Percentiles rank a stretch among this genome's conserved stretches.
These are phyloP conservation scores for Odonthalia washingtoniensis DNA, from an alignment of 31 red algal genomes.

Conservation along the genomic window DNA sequence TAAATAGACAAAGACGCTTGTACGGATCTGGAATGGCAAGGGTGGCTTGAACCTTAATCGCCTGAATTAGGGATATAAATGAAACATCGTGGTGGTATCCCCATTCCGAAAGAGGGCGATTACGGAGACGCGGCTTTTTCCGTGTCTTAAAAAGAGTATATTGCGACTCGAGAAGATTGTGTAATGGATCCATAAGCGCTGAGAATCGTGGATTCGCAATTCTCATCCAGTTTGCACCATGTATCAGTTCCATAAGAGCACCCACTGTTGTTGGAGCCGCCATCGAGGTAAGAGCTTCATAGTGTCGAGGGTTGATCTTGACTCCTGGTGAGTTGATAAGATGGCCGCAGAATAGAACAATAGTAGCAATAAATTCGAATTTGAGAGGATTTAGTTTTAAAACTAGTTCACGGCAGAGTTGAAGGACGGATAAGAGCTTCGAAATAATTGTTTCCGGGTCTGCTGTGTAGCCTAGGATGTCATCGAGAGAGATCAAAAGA, in stretches of 20 bases:
- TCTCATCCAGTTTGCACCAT: neutral
- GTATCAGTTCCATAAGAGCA: neutral
- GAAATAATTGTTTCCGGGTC: neutral
- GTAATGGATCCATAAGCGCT: neutral
- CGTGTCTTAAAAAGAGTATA: neutral
- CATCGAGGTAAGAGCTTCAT: neutral
- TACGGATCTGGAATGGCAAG: neutral
- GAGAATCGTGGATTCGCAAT: neutral
- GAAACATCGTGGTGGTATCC: neutral
- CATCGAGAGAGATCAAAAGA: conserved; percentile 19
- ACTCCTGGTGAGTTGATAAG: neutral
- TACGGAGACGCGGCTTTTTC: neutral
- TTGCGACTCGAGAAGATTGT: neutral
- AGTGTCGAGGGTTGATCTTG: neutral
- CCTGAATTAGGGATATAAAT: neutral
- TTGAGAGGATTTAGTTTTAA: neutral
- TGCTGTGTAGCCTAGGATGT: conserved; percentile 6
- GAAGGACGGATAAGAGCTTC: neutral
- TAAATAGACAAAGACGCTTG: neutral
- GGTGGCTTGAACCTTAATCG: neutral
- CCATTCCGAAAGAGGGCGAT: neutral
- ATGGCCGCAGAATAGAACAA: neutral
- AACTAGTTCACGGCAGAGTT: neutral
- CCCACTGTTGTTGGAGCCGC: neutral
- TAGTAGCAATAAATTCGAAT: neutral